Conservation (phyloP, 768 basidiomycete species). For the Cystobasidium onofrii region DNA sequence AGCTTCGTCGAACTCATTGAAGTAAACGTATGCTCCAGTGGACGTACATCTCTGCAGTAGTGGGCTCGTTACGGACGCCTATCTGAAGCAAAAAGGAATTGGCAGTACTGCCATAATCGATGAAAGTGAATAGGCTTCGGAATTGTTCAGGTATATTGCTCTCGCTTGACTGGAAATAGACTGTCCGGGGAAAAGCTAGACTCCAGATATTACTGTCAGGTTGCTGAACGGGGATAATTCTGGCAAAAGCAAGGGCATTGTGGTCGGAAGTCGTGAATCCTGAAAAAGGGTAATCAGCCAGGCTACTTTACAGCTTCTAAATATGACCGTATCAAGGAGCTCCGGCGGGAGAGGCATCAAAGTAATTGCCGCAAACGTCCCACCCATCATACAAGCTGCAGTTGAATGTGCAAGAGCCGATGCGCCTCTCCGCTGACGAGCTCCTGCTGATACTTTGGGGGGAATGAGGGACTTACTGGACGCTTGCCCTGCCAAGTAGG, state of each 20-base stretch:
- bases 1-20: background rate
- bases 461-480: constrained; percentile 28
- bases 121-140: constrained; percentile 74
- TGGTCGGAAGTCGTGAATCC: background rate
- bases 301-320: constrained; percentile 23
- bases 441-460: background rate
- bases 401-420: too few relatives aligned
- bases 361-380: too few relatives aligned
- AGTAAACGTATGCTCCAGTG: background rate
- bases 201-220: background rate
- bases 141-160: constrained; percentile 48
- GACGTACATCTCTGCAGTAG: constrained; percentile 57
- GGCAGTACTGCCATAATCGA: constrained; percentile 74
- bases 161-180: constrained; percentile 12
- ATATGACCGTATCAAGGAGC: background rate
- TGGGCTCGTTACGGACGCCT: constrained; percentile 80
- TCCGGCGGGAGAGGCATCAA: too few relatives aligned
- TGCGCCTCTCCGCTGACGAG: too few relatives aligned
- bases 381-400: too few relatives aligned
- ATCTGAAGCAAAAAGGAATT: constrained; percentile 78
- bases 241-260: background rate
- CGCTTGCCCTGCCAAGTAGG: constrained; percentile 35
- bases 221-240: constrained; percentile 2
- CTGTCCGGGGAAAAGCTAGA: background rate
- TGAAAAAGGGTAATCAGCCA: constrained; percentile 31